phyloP scores from a whole-genome alignment of 75 land plant species.

The Cryptomeria japonica region DNA sequence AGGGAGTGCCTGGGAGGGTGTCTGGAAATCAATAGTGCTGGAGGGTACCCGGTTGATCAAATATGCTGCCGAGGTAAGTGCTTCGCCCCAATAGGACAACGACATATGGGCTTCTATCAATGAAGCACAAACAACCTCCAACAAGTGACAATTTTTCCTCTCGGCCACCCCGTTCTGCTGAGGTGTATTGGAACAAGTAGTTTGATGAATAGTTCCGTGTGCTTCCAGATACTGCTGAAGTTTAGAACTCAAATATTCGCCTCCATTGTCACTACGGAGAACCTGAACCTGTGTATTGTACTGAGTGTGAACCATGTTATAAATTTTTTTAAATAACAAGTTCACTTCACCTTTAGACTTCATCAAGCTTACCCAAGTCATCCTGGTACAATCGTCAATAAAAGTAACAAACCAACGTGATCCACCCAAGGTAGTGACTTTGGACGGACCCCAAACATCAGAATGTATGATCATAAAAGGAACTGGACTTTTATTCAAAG shows the following conservation, averaged over 20 bases:
- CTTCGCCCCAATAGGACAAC: conserved; percentile 20
- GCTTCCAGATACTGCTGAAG: conserved; percentile 1
- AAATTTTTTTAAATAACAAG: too few relatives aligned
- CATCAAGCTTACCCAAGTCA: too few relatives aligned
- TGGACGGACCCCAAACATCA: too few relatives aligned
- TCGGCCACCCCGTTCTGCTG: conserved; percentile 28
- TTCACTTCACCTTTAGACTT: too few relatives aligned
- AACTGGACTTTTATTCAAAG: too few relatives aligned
- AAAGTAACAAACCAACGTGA: too few relatives aligned
- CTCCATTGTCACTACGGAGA: conserved; percentile 26
- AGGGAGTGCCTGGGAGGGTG: conserved; percentile 10
- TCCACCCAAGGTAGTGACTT: too few relatives aligned
- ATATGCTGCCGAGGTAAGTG: conserved; percentile 8
- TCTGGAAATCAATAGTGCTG: conserved; percentile 13
- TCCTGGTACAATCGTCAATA: too few relatives aligned
- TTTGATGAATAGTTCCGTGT: conserved; percentile 23
- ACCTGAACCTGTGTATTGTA: background rate
- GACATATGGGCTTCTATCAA: conserved; percentile 15
- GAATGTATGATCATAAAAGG: too few relatives aligned
- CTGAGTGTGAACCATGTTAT: too few relatives aligned
- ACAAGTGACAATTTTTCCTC: conserved; percentile 18
- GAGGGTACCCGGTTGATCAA: conserved; percentile 24
- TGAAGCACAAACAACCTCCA: conserved; percentile 16
- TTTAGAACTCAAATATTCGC: conserved; percentile 11
- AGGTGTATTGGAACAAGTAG: background rate